Base-by-base conservation (phyloP, 371 early-diverging fungal species). In the Synchytrium microbalum region DNA sequence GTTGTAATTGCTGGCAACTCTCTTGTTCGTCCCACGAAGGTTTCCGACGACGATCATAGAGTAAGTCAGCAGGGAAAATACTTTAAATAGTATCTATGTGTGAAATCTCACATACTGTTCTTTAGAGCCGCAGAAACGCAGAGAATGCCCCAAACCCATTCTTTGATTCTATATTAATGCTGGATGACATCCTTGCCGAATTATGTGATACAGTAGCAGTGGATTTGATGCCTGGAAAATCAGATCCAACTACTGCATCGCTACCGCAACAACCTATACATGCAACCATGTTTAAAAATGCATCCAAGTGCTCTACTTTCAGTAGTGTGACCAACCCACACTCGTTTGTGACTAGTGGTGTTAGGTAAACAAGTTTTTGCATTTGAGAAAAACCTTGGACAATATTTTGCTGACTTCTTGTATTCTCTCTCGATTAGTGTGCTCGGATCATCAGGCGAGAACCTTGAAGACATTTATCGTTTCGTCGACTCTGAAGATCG, bases 191-290 rank as follows among this genome's bases (percentile, higher is more conserved):
- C n/a, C n/a, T n/a, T n/a, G n/a, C n/a, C 5, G 54, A 58, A 13
- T 26, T 82, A 0, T 66, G 67, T 51, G 31, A 56, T 3, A 31
- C 53, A 28, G 68, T 93, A 14, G 76, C 80, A 16, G 79, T 94
- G 0, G 87, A 88, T 63, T 61, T 96, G n/a, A 86, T 96, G 86
- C 87, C 97, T 0, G 97, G 97, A 3, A 66, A 67, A 0, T 65
- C 72, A 2, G 97, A 96, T 66, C 94, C 95, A 0, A 76, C 89
- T 0, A 88, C 81, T 61, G 65, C 69, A 13, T 81, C 88, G 3
- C 67, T 95, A 53, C 97, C 97, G 27, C 97, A 96, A 69, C 90
- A 91, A 65, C 87, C 92, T 2, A 69, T 96, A 58, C 88, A 87
- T 59, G 73, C 69, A 2, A 79, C 84, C 28, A 64, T 95, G 59